Evolutionary conservation across 495 filamentous ascomycete species (phyloP), one percentile per base, ranked within the genome.

Genomic region (Tetracladium marchalianum): DNA sequence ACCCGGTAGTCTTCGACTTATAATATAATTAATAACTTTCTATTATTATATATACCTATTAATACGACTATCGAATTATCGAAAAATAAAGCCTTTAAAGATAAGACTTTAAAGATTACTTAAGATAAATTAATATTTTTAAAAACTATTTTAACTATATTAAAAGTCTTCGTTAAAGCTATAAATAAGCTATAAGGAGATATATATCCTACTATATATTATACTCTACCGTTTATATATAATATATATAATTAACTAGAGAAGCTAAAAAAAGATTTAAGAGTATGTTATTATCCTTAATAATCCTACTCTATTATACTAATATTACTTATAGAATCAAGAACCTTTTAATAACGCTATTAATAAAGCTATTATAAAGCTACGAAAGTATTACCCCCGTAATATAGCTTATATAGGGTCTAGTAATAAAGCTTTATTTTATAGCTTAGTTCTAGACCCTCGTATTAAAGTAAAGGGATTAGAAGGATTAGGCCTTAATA

Each of bases 371-470:
- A n/a, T 31, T 27, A 36, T 36, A 40, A 40, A 31, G 19, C 17
- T 51, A 40, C 4, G 32, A 1, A 50, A 38, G 16, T 39, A 39
- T 39, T 34, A 51, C 38, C 46, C 9, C n/a, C n/a, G n/a, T n/a
- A n/a, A n/a, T 39, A 47, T 32, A 11, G 16, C n/a, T 7, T 24
- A 36, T 47, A 46, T 15, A 34, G 12, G 31, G 37, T 15, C 36
- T 50, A 35, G 46, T 6, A 46, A 24, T 36, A 22, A 39, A 24
- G 27, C 27, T 41, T 22, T 47, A 44, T 37, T 22, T 39, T 42
- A 22, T 38, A 12, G 15, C 19, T n/a, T 46, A 18, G 46, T 46
- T 46, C 16, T 50, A 31, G 17, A 46, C 36, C 16, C 41, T 44
- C 13, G 39, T 19, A 41, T 41, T 17, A 41, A 41, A 41, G 27